Percentiles rank a stretch among this genome's conserved stretches.
Evolutionary conservation across 2,329 filamentous ascomycete genomes (phyloP).

Genomic region (Parascedosporium putredinis): DNA sequence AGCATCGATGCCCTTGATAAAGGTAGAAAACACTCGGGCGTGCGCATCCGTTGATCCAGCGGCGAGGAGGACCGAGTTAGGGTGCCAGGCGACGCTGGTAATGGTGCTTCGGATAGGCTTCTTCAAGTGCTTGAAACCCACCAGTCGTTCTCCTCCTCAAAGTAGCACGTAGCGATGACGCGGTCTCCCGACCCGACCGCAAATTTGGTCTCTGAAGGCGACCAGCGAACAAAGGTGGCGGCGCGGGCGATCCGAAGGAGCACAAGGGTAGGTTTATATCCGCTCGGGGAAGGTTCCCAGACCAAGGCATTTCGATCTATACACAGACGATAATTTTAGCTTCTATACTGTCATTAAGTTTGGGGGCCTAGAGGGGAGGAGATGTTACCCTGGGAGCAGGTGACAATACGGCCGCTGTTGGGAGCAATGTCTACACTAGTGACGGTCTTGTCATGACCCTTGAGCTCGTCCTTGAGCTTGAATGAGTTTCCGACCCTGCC

Average conservation of each 20-base stretch:
- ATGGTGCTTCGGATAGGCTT: conserved; percentile 98
- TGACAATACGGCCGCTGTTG: conserved; percentile 83
- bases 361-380: background rate
- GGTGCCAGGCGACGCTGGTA: conserved; percentile 91
- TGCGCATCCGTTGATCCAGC: conserved; percentile 97
- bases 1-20: conserved; percentile 88
- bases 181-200: conserved; percentile 93
- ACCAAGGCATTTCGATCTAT: conserved; percentile 93
- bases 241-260: conserved; percentile 94
- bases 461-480: conserved; percentile 81
- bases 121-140: conserved; percentile 99
- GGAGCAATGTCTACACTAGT: conserved; percentile 95
- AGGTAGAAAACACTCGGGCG: conserved; percentile 85
- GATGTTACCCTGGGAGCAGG: conserved; percentile 76
- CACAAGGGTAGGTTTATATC: conserved; percentile 95
- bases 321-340: background rate
- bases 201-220: conserved; percentile 92
- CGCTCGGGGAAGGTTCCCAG: conserved; percentile 86
- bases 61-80: conserved; percentile 89
- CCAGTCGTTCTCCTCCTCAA: conserved; percentile 99
- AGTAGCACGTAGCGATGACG: conserved; percentile 95
- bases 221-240: conserved; percentile 95
- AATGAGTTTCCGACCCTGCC: conserved; percentile 61
- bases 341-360: no score
- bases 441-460: conserved; percentile 93